Evolutionary conservation across 2,329 filamentous ascomycete genomes (phyloP), one percentile per base, ranked within the genome.

Genomic region (Aplosporella prunicola): DNA sequence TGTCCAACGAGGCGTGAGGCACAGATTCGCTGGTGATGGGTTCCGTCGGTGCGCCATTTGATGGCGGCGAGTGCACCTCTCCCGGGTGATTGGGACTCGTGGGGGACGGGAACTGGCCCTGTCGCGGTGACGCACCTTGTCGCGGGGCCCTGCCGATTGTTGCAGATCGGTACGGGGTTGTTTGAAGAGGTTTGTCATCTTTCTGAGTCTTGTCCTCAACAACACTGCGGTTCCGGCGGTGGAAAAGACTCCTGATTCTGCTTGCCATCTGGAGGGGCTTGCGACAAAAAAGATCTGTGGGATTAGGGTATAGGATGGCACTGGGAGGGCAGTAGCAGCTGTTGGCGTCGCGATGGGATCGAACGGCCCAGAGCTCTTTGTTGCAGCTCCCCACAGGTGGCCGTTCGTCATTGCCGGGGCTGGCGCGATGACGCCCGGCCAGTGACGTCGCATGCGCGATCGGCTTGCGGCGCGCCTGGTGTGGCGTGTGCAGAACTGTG

Each of bases 211-310:
- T n/a, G n/a, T n/a, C n/a, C n/a, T n/a, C n/a, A n/a, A n/a, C n/a
- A n/a, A n/a, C n/a, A 26, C 33, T 35, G 24, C 33, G 18, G 17
- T 28, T 13, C 11, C 34, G 25, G 18, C 26, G 22, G 26, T 30
- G 34, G 20, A 36, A 36, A 11, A 36, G 26, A 14, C 34, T 23
- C 14, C 30, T 36, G 26, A 36, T 36, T 13, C 20, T 24, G 34
- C 30, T 27, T 17, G 25, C 26, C 34, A 36, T 36, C 23, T 9
- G 33, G 22, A 28, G 11, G 17, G 14, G 9, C 22, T 14, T 18
- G 14, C 13, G 22, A 11, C 16, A 15, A 20, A 18, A 14, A 24
- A 29, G 9, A 22, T 17, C 33, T 16, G 33, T 26, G 29, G 24
- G 33, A 28, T 15, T 28, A n/a, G 24, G 32, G 16, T 18, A 8